These are phyloP conservation scores for Obelidium mucronatum DNA, from an alignment of 192 early-diverging fungal species.

Conservation along the genomic window DNA sequence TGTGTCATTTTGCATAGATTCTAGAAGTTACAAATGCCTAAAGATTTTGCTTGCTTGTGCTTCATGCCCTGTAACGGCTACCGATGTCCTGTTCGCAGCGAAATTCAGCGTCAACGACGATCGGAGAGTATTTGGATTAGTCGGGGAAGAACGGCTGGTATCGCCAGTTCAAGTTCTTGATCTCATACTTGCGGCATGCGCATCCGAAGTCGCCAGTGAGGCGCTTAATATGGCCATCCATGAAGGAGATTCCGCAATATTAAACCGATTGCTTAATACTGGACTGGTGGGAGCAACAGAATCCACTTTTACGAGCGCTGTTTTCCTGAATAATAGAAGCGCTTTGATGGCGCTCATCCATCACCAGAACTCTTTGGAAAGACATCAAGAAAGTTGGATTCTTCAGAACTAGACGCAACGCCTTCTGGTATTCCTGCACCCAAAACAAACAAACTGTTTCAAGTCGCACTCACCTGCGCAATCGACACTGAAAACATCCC, in stretches of 20 bases:
- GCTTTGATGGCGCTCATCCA: not conserved
- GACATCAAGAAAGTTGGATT: too few species aligned
- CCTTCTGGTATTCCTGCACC: not conserved
- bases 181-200: not conserved
- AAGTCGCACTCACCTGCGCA: constrained; percentile 16
- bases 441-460: constrained; percentile 8
- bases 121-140: not conserved
- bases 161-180: not conserved
- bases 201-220: constrained; percentile 1
- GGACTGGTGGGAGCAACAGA: constrained; percentile 1
- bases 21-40: constrained; percentile 2
- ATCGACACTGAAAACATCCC: constrained; percentile 15
- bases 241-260: not conserved
- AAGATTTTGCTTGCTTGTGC: not conserved
- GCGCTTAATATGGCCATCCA: constrained; percentile 30
- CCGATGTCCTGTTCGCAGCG: constrained; percentile 25
- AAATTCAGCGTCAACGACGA: constrained; percentile 7
- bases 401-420: too few species aligned
- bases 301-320: constrained; percentile 12
- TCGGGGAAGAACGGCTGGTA: not conserved
- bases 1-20: constrained; percentile 27
- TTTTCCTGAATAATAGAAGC: constrained; percentile 15
- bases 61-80: not conserved
- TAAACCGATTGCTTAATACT: not conserved
- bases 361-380: not conserved